Base-by-base conservation (phyloP, 371 early-diverging fungal genomes). In the Actinomortierella ambigua region DNA sequence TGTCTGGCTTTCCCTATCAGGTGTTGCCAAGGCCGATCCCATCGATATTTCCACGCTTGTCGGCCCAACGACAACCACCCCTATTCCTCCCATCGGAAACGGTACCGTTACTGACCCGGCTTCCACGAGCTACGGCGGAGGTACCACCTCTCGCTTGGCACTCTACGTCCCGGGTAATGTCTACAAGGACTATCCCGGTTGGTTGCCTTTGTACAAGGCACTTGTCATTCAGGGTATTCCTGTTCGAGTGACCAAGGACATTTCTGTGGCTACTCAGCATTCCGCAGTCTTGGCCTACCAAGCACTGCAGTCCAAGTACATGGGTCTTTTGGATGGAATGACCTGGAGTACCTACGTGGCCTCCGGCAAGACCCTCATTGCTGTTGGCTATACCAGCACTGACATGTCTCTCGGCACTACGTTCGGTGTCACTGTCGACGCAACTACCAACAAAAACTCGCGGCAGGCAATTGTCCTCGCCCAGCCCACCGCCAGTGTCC, bases 211-310 rank as follows among this genome's bases (percentile, higher is more conserved):
- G 13, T 65, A 65, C 54, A 65, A 65, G 48, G 59, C 59, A 9
- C 59, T 65, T 34, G 59, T 65, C 49, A 51, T 65, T 14, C 58
- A 59, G 17, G 65, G 65, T 15, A 58, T 65, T 47, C 65, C 65
- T 3, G 59, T 59, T 13, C 53, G 24, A 7, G 65, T 65, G n/a
- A 65, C 65, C 20, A 65, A 53, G 39, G 51, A 51, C 42, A 48
- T 59, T 17, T 53, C 23, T 15, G 65, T 54, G 11, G 65, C 65
- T 7, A 51, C 26, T 15, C 27, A 39, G 1, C 48, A 58, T 15
- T 5, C 46, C 43, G 46, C 59, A 9, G 65, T 65, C 5, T 5
- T 65, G 20, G 65, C 59, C 40, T 65, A 65, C 20, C 59, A 65
- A 27, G 52, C 53, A 2, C 18, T 65, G 14, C 58, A 63, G 49